Conservation (phyloP, 305 asterid genomes). For the Euphrasia arctica region DNA sequence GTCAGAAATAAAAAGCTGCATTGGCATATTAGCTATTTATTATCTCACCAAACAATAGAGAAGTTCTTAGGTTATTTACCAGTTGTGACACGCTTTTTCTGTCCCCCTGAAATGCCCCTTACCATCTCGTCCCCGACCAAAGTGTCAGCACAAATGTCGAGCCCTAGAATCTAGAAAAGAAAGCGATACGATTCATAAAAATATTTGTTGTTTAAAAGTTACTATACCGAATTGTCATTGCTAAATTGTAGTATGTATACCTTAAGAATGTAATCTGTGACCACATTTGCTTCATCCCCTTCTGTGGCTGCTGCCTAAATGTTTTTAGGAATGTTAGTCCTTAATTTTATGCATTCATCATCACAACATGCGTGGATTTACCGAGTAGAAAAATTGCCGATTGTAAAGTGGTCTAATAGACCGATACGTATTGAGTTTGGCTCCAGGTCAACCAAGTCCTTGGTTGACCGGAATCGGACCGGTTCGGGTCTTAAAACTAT, state of each 20-base stretch:
- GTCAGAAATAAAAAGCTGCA: too few relatives aligned
- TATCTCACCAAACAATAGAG: too few relatives aligned
- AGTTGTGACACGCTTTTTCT: neutral
- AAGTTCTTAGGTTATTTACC: neutral
- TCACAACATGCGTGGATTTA: too few relatives aligned
- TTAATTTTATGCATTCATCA: too few relatives aligned
- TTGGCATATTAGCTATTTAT: too few relatives aligned
- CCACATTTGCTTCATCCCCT: constrained; percentile 9
- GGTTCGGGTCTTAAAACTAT: too few relatives aligned
- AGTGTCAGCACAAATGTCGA: neutral
- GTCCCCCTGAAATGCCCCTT: neutral
- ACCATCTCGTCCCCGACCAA: neutral
- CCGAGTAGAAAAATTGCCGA: too few relatives aligned
- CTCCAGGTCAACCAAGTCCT: neutral
- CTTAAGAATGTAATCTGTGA: constrained; percentile 6
- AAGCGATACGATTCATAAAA: neutral
- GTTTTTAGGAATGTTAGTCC: neutral
- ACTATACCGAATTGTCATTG: neutral
- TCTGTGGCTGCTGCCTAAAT: neutral
- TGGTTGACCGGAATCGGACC: neutral
- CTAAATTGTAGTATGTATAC: neutral
- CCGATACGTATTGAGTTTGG: neutral
- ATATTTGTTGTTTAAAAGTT: neutral
- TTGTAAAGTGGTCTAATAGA: too few relatives aligned
- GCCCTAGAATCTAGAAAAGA: neutral